Conservation (phyloP, 495 filamentous ascomycete species). For the Viridothelium virens region DNA sequence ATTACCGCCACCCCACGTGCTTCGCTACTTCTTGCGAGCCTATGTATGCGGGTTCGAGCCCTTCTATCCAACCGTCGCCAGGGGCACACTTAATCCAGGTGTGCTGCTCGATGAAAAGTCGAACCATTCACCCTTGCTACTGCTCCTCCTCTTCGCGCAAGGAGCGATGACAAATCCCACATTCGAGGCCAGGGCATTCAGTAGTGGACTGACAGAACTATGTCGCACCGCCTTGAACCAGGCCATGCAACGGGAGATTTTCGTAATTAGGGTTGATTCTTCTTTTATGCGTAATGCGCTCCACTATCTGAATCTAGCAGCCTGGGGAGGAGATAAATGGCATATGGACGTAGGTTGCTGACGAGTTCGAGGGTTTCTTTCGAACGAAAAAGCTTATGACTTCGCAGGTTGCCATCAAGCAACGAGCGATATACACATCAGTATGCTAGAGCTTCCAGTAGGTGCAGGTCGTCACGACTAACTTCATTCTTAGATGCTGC, state of each 20-base stretch:
- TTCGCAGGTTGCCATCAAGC: not conserved
- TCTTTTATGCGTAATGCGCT: constrained; percentile 3
- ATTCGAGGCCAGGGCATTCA: constrained; percentile 2
- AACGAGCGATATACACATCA: not conserved
- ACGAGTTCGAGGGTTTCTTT: not conserved
- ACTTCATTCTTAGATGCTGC: constrained; percentile 5
- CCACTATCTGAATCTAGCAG: constrained; percentile 3
- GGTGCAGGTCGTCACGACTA: not conserved
- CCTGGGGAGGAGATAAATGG: constrained; percentile 4
- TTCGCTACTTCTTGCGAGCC: constrained; percentile 5
- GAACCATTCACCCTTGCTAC: not conserved
- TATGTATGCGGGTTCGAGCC: constrained; percentile 1
- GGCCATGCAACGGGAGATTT: not conserved
- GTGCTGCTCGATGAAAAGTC: constrained; percentile 3
- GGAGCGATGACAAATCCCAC: constrained; percentile 5
- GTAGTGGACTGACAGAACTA: constrained; percentile 5
- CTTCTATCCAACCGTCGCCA: constrained; percentile 5
- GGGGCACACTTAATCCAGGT: not conserved
- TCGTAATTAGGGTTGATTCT: constrained; percentile 4
- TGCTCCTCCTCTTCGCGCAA: constrained; percentile 4
- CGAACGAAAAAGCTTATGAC: not conserved
- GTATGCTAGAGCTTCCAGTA: not conserved
- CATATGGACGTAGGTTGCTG: not conserved
- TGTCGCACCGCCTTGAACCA: constrained; percentile 4
- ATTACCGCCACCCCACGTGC: not conserved